phyloP scores from a whole-genome alignment of 768 basidiomycete genomes.

The Kockovaella imperatae region DNA sequence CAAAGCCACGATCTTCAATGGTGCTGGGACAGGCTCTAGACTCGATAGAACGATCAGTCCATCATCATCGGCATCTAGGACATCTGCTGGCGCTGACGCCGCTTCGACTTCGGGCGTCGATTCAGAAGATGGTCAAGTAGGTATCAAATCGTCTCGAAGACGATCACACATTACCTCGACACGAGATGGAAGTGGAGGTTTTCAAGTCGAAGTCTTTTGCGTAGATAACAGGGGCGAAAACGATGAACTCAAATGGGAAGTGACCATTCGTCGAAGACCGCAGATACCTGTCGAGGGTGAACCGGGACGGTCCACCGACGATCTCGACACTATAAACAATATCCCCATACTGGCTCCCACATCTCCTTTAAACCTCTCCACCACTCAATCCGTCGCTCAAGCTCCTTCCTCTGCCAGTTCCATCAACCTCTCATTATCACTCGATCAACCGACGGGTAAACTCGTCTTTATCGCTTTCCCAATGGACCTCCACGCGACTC shows the following conservation, averaged over 20 bases:
- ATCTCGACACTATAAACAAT: no score
- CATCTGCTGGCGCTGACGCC: no score
- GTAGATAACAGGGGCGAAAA: conserved; percentile 4
- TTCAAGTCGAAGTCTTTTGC: conserved; percentile 20
- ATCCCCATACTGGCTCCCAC: background rate
- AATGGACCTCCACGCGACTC: conserved; percentile 14
- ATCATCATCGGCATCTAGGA: no score
- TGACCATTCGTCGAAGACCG: conserved; percentile 45
- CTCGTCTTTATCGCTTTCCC: conserved; percentile 38
- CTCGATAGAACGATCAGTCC: conserved; percentile 1
- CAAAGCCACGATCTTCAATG: no score
- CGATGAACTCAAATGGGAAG: conserved; percentile 56
- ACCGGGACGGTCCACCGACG: background rate
- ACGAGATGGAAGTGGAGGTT: background rate
- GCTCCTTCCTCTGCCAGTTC: conserved; percentile 26
- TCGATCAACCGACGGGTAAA: conserved; percentile 34
- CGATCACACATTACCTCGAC: background rate
- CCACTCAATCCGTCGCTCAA: background rate
- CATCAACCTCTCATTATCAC: conserved; percentile 34
- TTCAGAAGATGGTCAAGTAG: background rate
- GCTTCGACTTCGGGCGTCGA: background rate
- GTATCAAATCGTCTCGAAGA: background rate
- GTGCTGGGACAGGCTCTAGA: no score
- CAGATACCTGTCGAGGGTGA: background rate
- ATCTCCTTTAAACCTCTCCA: conserved; percentile 12